phyloP scores from a whole-genome alignment of 441 rosid genomes.

The Corymbia calophylla region DNA sequence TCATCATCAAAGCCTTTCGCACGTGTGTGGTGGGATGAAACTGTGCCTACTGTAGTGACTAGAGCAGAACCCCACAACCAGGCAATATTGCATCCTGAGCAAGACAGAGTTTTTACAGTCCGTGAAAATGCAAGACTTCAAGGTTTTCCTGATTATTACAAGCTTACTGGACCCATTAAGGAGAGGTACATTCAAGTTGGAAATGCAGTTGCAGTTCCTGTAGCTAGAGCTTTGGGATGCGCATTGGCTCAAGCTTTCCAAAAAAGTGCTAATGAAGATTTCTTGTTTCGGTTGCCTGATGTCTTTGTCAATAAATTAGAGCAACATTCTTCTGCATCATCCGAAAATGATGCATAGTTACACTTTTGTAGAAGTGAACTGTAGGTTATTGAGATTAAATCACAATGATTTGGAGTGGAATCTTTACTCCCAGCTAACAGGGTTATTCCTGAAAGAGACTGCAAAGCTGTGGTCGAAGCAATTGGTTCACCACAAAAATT shows the following conservation, averaged over 20 bases:
- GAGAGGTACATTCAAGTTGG: slow-evolving; percentile 72
- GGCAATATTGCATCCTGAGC: slow-evolving; percentile 59
- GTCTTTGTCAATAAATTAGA: slow-evolving; percentile 15
- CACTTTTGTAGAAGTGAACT: not conserved
- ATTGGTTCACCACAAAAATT: not conserved
- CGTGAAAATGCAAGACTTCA: slow-evolving; percentile 69
- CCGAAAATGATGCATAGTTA: slow-evolving; percentile 15
- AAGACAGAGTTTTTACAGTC: slow-evolving; percentile 57
- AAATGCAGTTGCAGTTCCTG: slow-evolving; percentile 72
- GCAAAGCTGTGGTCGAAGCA: not conserved
- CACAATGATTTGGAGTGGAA: not conserved
- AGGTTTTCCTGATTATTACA: slow-evolving; percentile 64
- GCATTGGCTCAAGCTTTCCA: slow-evolving; percentile 39
- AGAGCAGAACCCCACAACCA: slow-evolving; percentile 72
- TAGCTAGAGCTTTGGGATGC: slow-evolving; percentile 59
- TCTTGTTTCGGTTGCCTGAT: slow-evolving; percentile 25
- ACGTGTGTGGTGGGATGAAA: slow-evolving; percentile 87
- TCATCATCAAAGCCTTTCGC: slow-evolving; percentile 62
- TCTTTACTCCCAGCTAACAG: not conserved
- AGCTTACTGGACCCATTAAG: slow-evolving; percentile 54
- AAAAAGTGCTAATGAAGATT: slow-evolving; percentile 16
- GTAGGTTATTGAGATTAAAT: not conserved
- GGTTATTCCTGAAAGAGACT: not conserved
- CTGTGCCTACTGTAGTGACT: slow-evolving; percentile 76
- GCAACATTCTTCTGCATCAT: slow-evolving; percentile 12